Evolutionary conservation across 441 rosid species (phyloP).

Genomic region (Eutrema salsugineum): DNA sequence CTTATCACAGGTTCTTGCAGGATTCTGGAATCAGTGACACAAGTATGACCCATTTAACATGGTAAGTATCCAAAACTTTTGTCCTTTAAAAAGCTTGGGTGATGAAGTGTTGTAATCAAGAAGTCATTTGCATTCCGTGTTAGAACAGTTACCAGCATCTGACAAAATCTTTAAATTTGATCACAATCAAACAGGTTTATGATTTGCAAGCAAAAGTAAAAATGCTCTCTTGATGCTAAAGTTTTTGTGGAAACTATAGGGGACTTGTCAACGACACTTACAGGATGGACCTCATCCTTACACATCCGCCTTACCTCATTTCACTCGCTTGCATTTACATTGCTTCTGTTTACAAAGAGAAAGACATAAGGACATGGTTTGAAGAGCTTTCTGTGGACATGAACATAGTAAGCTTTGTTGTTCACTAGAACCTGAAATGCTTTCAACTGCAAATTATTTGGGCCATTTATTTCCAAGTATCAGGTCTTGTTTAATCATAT

Average conservation of each 20-base stretch:
- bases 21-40: conserved; percentile 77
- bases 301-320: conserved; percentile 80
- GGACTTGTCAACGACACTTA: conserved; percentile 94
- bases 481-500: neutral
- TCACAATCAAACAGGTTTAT: neutral
- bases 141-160: neutral
- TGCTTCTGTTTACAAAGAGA: conserved; percentile 70
- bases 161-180: neutral
- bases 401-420: conserved; percentile 67
- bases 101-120: neutral
- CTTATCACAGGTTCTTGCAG: conserved; percentile 65
- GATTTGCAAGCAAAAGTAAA: neutral
- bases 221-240: neutral
- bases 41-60: conserved; percentile 68
- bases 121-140: neutral
- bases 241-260: conserved; percentile 48
- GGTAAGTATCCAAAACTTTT: conserved; percentile 43
- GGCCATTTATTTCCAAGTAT: neutral
- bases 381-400: conserved; percentile 95
- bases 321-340: conserved; percentile 90
- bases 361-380: conserved; percentile 83
- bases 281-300: conserved; percentile 92
- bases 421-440: neutral
- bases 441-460: neutral
- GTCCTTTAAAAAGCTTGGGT: neutral